Conservation (phyloP, 2,329 filamentous ascomycete genomes). For the Helicocarpus griseus region DNA sequence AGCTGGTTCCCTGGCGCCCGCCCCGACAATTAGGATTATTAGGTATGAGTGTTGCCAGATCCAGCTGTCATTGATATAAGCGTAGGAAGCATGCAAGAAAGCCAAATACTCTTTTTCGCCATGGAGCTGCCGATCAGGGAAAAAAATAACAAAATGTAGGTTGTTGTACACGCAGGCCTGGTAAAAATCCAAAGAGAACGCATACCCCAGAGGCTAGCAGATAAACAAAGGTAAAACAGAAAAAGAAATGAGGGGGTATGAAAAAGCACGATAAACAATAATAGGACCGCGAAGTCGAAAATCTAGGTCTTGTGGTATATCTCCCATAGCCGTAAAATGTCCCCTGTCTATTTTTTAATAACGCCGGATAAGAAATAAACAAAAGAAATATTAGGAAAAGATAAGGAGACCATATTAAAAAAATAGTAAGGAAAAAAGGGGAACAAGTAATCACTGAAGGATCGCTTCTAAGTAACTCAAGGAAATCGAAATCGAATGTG, state of each 20-base stretch:
- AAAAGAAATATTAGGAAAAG: neutral
- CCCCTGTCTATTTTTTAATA: slow-evolving; percentile 6
- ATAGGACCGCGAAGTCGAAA: slow-evolving; percentile 9
- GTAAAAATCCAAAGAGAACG: neutral
- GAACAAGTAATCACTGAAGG: neutral
- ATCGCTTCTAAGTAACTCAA: neutral
- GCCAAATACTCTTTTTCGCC: slow-evolving; percentile 6
- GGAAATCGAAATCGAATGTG: neutral
- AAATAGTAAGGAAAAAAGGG: neutral
- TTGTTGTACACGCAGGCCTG: slow-evolving; percentile 16
- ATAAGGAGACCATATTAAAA: neutral
- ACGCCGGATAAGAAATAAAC: slow-evolving; percentile 4
- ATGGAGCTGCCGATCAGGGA: too few relatives aligned
- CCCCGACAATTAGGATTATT: neutral
- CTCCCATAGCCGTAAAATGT: slow-evolving; percentile 10
- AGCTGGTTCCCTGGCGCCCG: neutral
- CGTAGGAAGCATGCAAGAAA: slow-evolving; percentile 12
- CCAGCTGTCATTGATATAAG: neutral
- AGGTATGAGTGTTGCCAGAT: neutral
- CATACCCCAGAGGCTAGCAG: neutral
- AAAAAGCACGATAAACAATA: slow-evolving; percentile 5
- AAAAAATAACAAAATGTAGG: too few relatives aligned
- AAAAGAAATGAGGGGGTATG: neutral
- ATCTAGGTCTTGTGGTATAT: slow-evolving; percentile 17
- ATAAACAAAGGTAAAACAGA: slow-evolving; percentile 1